Percentiles rank a stretch among this genome's conserved stretches.
phyloP scores from a whole-genome alignment of 208 protist genomes.

The Leishmania gerbilli region DNA sequence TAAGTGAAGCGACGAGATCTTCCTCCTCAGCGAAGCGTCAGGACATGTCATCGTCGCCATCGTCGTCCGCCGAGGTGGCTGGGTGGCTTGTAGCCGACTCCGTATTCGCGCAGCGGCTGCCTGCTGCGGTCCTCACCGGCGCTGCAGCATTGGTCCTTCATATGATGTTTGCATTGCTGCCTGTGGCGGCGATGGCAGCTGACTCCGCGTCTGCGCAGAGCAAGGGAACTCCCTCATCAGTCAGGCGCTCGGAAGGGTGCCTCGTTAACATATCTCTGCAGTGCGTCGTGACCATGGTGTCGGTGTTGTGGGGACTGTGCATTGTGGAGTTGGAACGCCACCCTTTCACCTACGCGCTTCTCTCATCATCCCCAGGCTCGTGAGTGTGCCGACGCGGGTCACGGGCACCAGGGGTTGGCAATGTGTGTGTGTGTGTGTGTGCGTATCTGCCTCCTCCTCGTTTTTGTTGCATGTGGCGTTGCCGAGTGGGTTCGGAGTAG shows the following conservation, averaged over 20 bases:
- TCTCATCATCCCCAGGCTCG: neutral
- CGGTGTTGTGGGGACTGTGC: slow-evolving; percentile 56
- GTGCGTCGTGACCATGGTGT: slow-evolving; percentile 43
- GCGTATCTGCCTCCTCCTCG: neutral
- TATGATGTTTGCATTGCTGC: slow-evolving; percentile 11
- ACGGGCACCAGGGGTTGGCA: too few relatives aligned
- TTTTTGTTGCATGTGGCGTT: neutral
- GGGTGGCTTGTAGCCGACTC: slow-evolving; percentile 18
- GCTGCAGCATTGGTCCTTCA: slow-evolving; percentile 18
- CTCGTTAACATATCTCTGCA: slow-evolving; percentile 53
- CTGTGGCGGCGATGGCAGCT: slow-evolving; percentile 10
- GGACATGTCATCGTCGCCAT: neutral
- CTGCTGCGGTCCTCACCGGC: slow-evolving; percentile 21
- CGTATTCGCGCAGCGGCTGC: slow-evolving; percentile 14
- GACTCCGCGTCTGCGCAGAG: neutral
- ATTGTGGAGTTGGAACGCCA: slow-evolving; percentile 31
- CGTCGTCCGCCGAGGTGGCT: neutral
- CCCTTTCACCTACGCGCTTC: slow-evolving; percentile 18
- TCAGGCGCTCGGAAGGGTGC: slow-evolving; percentile 37
- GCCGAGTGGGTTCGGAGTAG: neutral
- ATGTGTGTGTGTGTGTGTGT: neutral
- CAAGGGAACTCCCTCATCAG: slow-evolving; percentile 8
- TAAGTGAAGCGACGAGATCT: neutral
- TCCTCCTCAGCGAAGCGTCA: neutral
- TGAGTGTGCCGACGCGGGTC: slow-evolving; percentile 9